These are phyloP conservation scores for Pisolithus microcarpus DNA, from an alignment of 768 basidiomycete genomes.

Conservation along the genomic window DNA sequence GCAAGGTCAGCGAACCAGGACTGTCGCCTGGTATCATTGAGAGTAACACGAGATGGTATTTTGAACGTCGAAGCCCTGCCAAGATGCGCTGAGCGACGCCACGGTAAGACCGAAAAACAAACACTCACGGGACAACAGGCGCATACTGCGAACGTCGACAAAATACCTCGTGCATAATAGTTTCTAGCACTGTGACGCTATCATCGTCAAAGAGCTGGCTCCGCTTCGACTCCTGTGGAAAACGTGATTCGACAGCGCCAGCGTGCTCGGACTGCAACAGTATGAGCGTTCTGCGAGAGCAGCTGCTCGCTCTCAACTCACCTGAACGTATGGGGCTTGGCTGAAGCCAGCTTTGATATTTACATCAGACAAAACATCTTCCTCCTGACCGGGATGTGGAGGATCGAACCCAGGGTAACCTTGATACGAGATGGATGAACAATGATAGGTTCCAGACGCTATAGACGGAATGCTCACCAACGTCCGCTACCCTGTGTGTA, in stretches of 20 bases:
- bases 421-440: conserved; percentile 18
- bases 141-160: conserved; percentile 49
- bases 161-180: conserved; percentile 73
- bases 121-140: conserved; percentile 57
- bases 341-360: conserved; percentile 64
- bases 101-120: background rate
- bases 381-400: conserved; percentile 65
- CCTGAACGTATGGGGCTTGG: conserved; percentile 48
- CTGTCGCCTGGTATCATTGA: conserved; percentile 71
- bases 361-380: conserved; percentile 58
- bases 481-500: conserved; percentile 57
- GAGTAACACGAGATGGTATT: conserved; percentile 74
- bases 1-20: conserved; percentile 82
- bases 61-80: conserved; percentile 57
- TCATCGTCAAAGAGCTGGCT: conserved; percentile 44
- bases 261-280: conserved; percentile 17
- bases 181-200: conserved; percentile 55
- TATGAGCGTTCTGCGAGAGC: background rate
- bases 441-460: background rate
- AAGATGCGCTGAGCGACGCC: background rate
- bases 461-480: conserved; percentile 40
- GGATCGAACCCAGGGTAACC: conserved; percentile 76
- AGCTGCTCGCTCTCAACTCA: conserved; percentile 27
- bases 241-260: conserved; percentile 10
- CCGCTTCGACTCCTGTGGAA: conserved; percentile 21